Conservation (phyloP, 2,329 filamentous ascomycete genomes). For the Xylariaceae sp. region DNA sequence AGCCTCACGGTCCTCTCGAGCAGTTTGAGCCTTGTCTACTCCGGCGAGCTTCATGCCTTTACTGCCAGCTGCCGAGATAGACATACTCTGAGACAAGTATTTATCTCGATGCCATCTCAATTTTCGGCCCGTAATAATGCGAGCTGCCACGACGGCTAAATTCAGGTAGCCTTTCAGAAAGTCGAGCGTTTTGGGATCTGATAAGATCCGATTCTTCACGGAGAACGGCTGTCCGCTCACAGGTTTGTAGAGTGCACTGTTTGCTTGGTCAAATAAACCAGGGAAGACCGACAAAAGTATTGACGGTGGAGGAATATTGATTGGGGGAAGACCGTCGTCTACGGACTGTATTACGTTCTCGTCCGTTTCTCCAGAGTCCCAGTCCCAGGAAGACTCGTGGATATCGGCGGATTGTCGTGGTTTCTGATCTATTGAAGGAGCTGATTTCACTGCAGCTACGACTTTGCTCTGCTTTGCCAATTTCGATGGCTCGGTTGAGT, state of each 20-base stretch:
- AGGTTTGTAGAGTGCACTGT: constrained; percentile 60
- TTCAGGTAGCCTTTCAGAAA: constrained; percentile 64
- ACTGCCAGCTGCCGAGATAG: constrained; percentile 70
- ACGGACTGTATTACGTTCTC: neutral
- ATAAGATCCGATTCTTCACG: constrained; percentile 59
- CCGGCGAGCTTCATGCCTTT: constrained; percentile 90
- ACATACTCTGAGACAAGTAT: constrained; percentile 80
- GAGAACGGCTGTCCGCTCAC: constrained; percentile 54
- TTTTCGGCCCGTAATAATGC: constrained; percentile 78
- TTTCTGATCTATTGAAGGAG: constrained; percentile 1
- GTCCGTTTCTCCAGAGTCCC: constrained; percentile 39
- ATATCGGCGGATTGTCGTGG: neutral
- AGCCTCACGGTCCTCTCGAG: constrained; percentile 79
- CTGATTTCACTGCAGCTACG: constrained; percentile 2
- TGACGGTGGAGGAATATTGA: constrained; percentile 84
- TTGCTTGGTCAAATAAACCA: constrained; percentile 62
- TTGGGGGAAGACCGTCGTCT: constrained; percentile 56
- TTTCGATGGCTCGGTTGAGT: constrained; percentile 17
- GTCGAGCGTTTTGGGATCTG: constrained; percentile 54
- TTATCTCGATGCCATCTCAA: constrained; percentile 88
- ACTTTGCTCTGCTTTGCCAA: neutral
- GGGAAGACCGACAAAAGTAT: constrained; percentile 76
- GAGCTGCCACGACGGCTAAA: constrained; percentile 65
- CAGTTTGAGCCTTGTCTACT: constrained; percentile 76
- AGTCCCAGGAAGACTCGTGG: constrained; percentile 39